Evolutionary conservation across 495 filamentous ascomycete genomes (phyloP).

Genomic region (Talaromyces ruber): DNA sequence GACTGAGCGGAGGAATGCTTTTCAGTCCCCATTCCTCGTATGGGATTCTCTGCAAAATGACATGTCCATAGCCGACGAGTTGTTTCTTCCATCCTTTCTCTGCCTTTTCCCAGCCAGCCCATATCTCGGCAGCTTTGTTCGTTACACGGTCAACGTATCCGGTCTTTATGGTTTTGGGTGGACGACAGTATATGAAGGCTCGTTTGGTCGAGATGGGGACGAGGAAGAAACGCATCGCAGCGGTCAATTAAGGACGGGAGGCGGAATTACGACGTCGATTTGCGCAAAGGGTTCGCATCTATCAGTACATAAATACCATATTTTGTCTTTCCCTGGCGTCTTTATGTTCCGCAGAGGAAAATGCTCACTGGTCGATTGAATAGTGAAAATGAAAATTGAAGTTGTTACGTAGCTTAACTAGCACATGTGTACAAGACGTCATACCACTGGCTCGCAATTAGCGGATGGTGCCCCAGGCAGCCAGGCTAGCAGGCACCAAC

Average conservation of each 20-base stretch:
- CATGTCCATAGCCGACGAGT: slow-evolving; percentile 79
- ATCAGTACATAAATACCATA: not conserved
- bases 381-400: not conserved
- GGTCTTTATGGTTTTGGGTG: slow-evolving; percentile 43
- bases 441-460: slow-evolving; percentile 5
- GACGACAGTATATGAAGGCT: slow-evolving; percentile 89
- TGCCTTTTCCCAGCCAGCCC: slow-evolving; percentile 78
- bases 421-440: slow-evolving; percentile 7
- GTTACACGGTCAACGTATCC: slow-evolving; percentile 55
- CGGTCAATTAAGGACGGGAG: not conserved
- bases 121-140: slow-evolving; percentile 60
- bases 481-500: not conserved
- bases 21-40: slow-evolving; percentile 98
- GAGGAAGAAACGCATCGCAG: slow-evolving; percentile 85
- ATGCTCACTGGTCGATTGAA: not conserved
- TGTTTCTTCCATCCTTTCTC: slow-evolving; percentile 80
- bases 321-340: not conserved
- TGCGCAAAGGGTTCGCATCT: not conserved
- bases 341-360: not conserved
- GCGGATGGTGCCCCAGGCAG: not conserved
- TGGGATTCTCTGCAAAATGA: slow-evolving; percentile 74
- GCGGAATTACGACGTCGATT: not conserved
- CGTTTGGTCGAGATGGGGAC: slow-evolving; percentile 87
- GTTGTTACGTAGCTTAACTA: not conserved
- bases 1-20: slow-evolving; percentile 77